Evolutionary conservation across 2,329 filamentous ascomycete species (phyloP), one percentile per base, ranked within the genome.

Genomic region (Aspergillus novoparasiticus): DNA sequence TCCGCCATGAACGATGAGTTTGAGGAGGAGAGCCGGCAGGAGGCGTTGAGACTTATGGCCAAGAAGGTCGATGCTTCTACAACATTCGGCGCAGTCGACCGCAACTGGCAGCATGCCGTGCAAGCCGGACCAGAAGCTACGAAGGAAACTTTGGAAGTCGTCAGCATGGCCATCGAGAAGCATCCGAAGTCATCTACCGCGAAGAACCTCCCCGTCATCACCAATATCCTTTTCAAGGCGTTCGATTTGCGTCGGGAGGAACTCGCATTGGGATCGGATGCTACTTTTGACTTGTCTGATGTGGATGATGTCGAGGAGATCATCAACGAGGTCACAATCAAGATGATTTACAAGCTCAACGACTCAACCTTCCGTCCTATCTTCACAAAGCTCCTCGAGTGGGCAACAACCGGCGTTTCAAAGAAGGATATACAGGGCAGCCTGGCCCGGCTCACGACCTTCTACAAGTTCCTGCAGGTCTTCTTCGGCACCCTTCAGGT

Each of bases 311-410:
- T 93, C 14, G 92, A 96, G 74, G 80, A 81, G 2, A 81, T 83
- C 12, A 73, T 92, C 68, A 90, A 92, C 73, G 86, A 90, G 11
- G 87, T 90, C 14, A 87, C 89, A 0, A 86, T 99, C 63, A 91
- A 93, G 78, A 95, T 97, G 89, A 91, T 97, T 59, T 93, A 96
- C 82, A 98, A 98, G 83, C 86, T 99, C 65, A 98, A 97, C 79
- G 95, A 99, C 75, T 89, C 91, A 0, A 88, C 91, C 0, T 99
- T 99, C 87, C 86, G 94, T 14, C 96, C 95, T 0, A 88, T 99
- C 66, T 99, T 98, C 81, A 85, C 89, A 19, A 87, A 90, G 67
- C 82, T 97, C n/a, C 84, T 96, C 53, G 92, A 96, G 62, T 97
- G 94, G 91, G 86, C 90, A 0, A 84, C 82, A 21, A 80, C 82